phyloP scores from a whole-genome alignment of 2,329 filamentous ascomycete genomes.

The Allantophomopsis cytisporea region DNA sequence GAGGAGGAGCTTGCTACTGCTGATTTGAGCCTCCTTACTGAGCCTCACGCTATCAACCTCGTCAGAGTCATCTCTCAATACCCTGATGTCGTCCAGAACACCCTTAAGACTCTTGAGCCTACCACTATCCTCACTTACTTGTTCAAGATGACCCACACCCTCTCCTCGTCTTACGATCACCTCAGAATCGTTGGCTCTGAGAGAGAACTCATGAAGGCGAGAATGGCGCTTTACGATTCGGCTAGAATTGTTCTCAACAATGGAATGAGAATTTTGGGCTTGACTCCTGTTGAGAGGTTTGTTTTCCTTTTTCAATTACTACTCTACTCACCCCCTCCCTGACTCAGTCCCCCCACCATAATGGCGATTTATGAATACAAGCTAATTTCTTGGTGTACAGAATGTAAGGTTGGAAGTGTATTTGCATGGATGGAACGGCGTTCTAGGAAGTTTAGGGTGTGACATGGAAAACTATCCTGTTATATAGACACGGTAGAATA shows the following conservation, averaged over 20 bases:
- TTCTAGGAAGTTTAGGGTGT: too few species aligned
- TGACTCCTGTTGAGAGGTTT: slow-evolving; percentile 58
- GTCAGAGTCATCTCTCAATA: slow-evolving; percentile 69
- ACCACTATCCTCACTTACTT: slow-evolving; percentile 55
- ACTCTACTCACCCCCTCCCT: too few species aligned
- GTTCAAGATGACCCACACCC: slow-evolving; percentile 74
- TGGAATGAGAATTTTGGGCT: slow-evolving; percentile 69
- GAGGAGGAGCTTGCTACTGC: slow-evolving; percentile 45
- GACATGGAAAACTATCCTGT: too few species aligned
- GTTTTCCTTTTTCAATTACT: not conserved
- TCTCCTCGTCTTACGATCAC: slow-evolving; percentile 73
- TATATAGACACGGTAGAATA: too few species aligned
- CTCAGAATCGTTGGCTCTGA: slow-evolving; percentile 74
- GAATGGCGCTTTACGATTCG: slow-evolving; percentile 67
- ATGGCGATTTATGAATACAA: too few species aligned
- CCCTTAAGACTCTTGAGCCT: slow-evolving; percentile 70
- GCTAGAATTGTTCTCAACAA: slow-evolving; percentile 66
- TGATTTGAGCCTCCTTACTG: slow-evolving; percentile 54
- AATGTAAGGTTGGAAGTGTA: too few species aligned
- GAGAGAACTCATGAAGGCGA: slow-evolving; percentile 52
- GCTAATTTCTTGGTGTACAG: too few species aligned
- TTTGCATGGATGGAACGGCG: too few species aligned
- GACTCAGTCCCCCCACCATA: too few species aligned
- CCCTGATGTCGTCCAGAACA: slow-evolving; percentile 75
- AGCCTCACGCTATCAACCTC: slow-evolving; percentile 60